phyloP scores from a whole-genome alignment of 257 asterid genomes.

The Gentiana dahurica region DNA sequence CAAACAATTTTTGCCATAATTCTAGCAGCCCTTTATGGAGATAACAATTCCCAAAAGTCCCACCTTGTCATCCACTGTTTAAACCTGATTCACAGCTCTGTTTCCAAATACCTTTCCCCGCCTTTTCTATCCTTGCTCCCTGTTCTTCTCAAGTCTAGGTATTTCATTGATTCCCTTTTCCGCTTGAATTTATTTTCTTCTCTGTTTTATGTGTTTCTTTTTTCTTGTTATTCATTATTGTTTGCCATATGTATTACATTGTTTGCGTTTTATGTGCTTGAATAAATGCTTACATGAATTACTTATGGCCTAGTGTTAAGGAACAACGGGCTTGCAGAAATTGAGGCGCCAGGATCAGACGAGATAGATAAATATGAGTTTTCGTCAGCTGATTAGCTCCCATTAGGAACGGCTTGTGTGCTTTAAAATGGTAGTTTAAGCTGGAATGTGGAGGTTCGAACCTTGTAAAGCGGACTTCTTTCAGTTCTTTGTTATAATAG shows the following conservation, averaged over 20 bases:
- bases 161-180: slow-evolving; percentile 2
- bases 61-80: slow-evolving; percentile 37
- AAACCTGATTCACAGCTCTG: slow-evolving; percentile 25
- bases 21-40: slow-evolving; percentile 36
- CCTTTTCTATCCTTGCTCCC: slow-evolving; percentile 63
- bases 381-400: too few relatives aligned
- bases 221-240: neutral
- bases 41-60: slow-evolving; percentile 12
- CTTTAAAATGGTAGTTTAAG: too few relatives aligned
- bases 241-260: neutral
- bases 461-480: neutral
- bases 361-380: too few relatives aligned
- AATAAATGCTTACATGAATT: neutral
- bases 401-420: neutral
- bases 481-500: too few relatives aligned
- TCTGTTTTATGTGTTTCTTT: neutral
- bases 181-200: neutral
- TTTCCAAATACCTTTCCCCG: slow-evolving; percentile 20
- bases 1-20: slow-evolving; percentile 33
- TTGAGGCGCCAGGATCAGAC: too few relatives aligned
- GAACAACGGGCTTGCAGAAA: too few relatives aligned
- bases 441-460: too few relatives aligned
- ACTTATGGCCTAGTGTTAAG: too few relatives aligned
- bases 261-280: neutral
- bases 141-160: slow-evolving; percentile 48